Percentiles rank a stretch among this genome's conserved stretches.
phyloP scores from a whole-genome alignment of 805 yeast species.

The Saturnispora dispora region DNA sequence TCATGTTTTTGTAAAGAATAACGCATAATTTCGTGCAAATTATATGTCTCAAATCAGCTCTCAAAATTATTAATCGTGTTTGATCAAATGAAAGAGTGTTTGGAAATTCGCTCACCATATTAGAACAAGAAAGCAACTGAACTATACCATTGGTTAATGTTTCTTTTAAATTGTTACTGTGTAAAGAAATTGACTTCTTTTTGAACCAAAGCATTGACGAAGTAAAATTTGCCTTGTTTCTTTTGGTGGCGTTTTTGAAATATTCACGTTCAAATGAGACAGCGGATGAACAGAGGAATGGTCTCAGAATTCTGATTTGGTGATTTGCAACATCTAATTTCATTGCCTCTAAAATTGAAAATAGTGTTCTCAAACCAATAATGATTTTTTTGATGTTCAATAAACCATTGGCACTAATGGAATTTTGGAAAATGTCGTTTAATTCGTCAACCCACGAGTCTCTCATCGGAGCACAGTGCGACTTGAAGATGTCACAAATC shows the following conservation, averaged over 20 bases:
- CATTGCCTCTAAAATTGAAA: slow-evolving; percentile 86
- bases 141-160: slow-evolving; percentile 45
- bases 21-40: slow-evolving; percentile 72
- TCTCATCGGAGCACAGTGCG: slow-evolving; percentile 94
- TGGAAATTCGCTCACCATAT: slow-evolving; percentile 77
- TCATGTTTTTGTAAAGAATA: slow-evolving; percentile 63
- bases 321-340: slow-evolving; percentile 92
- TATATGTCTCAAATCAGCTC: slow-evolving; percentile 81
- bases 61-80: slow-evolving; percentile 60
- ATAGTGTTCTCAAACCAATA: slow-evolving; percentile 67
- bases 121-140: slow-evolving; percentile 63
- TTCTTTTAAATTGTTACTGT: slow-evolving; percentile 19
- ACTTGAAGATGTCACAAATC: slow-evolving; percentile 70
- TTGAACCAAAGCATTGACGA: slow-evolving; percentile 63
- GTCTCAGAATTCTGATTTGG: slow-evolving; percentile 78
- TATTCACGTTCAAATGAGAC: slow-evolving; percentile 84
- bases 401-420: slow-evolving; percentile 18
- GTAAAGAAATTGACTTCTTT: slow-evolving; percentile 21
- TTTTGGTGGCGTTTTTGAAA: slow-evolving; percentile 44
- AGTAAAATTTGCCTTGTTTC: slow-evolving; percentile 49
- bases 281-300: slow-evolving; percentile 77
- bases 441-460: slow-evolving; percentile 83
- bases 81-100: slow-evolving; percentile 78
- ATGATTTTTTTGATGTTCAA: slow-evolving; percentile 38
- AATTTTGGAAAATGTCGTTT: slow-evolving; percentile 48